A percentile compares a stretch with the other conserved stretches of the same genome.
phyloP scores from a whole-genome alignment of 495 filamentous ascomycete genomes.

The Hypoxylon trugodes region DNA sequence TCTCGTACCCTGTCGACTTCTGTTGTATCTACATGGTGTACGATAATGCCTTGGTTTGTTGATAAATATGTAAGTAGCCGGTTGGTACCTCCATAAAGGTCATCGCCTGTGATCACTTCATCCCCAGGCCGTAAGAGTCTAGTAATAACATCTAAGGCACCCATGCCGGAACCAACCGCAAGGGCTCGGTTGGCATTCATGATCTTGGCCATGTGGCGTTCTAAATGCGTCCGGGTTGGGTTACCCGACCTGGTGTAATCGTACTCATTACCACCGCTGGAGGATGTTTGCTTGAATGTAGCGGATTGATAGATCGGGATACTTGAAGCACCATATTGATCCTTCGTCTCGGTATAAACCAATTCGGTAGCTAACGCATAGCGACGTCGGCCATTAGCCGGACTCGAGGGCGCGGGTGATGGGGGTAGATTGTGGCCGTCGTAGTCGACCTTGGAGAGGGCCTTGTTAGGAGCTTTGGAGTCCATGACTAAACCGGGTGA shows the following conservation, averaged over 20 bases:
- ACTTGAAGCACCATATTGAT: conserved; percentile 95
- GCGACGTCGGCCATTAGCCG: conserved; percentile 75
- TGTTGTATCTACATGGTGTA: conserved; percentile 97
- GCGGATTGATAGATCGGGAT: conserved; percentile 98
- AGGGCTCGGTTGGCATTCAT: conserved; percentile 93
- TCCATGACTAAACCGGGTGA: conserved; percentile 31
- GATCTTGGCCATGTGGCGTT: conserved; percentile 97
- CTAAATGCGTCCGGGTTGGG: conserved; percentile 93
- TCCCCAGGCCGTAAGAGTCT: conserved; percentile 91
- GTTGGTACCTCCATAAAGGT: conserved; percentile 96
- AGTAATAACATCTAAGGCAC: conserved; percentile 95
- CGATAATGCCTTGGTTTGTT: conserved; percentile 84
- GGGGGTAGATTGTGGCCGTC: conserved; percentile 92
- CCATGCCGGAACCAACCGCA: conserved; percentile 96
- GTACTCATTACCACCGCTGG: conserved; percentile 82
- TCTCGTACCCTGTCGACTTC: conserved; percentile 68
- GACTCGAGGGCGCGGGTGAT: conserved; percentile 92
- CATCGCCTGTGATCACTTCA: conserved; percentile 96
- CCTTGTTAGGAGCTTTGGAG: conserved; percentile 65
- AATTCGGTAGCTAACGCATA: conserved; percentile 96
- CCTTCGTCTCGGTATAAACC: conserved; percentile 92
- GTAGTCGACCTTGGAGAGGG: conserved; percentile 76
- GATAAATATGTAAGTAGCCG: conserved; percentile 90
- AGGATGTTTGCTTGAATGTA: conserved; percentile 93
- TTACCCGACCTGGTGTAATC: conserved; percentile 98